Percentiles rank a stretch among this genome's conserved stretches.
These are phyloP conservation scores for Sparassis latifolia DNA, from an alignment of 1,284 basidiomycete species.

Conservation along the genomic window DNA sequence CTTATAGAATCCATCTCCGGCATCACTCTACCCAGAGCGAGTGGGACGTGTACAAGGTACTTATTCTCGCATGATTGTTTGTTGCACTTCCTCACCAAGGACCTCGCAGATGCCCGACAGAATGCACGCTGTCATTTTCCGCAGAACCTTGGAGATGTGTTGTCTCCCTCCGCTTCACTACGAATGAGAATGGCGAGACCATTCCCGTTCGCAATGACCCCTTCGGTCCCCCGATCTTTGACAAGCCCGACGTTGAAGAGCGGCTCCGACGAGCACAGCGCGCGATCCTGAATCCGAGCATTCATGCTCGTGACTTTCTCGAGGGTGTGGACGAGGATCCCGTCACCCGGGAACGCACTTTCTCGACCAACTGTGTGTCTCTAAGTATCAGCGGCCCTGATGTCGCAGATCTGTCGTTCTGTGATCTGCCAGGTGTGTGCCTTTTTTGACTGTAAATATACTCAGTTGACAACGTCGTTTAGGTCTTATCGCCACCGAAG, in stretches of 20 bases:
- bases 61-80: background rate
- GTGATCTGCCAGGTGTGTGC: slow-evolving; percentile 56
- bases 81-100: background rate
- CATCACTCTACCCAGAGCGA: slow-evolving; percentile 58
- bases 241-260: slow-evolving; percentile 53
- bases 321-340: slow-evolving; percentile 25
- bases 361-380: slow-evolving; percentile 60
- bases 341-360: slow-evolving; percentile 35
- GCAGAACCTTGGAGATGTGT: slow-evolving; percentile 49
- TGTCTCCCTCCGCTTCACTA: slow-evolving; percentile 43
- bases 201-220: slow-evolving; percentile 33
- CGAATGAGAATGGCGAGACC: slow-evolving; percentile 36
- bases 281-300: slow-evolving; percentile 62
- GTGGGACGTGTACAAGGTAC: slow-evolving; percentile 60
- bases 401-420: slow-evolving; percentile 66
- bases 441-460: slow-evolving; percentile 1
- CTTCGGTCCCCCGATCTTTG: slow-evolving; percentile 49
- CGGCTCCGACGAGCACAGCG: slow-evolving; percentile 63
- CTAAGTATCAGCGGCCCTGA: slow-evolving; percentile 62
- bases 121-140: slow-evolving; percentile 51
- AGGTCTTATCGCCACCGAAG: slow-evolving; percentile 58
- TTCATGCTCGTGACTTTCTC: slow-evolving; percentile 30
- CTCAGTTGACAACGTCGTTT: background rate
- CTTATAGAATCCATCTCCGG: slow-evolving; percentile 72
- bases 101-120: slow-evolving; percentile 57